phyloP scores from a whole-genome alignment of 345 rosid species.

The Heritiera fomes region DNA sequence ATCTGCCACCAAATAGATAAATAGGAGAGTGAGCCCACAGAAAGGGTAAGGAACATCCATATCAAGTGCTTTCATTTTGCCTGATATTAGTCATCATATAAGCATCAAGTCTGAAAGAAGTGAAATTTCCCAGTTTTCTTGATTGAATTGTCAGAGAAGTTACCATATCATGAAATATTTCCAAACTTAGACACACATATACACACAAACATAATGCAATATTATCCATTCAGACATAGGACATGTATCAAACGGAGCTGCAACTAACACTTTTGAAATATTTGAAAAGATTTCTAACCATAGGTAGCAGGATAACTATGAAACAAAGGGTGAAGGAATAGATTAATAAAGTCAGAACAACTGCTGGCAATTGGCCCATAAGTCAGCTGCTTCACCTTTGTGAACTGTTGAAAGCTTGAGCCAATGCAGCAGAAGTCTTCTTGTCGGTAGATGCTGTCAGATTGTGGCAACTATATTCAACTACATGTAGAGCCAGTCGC shows the following conservation, averaged over 20 bases:
- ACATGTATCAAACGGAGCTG: neutral
- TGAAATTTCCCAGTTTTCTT: neutral
- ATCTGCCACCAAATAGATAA: constrained; percentile 49
- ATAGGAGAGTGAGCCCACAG: constrained; percentile 22
- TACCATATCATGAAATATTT: constrained; percentile 1
- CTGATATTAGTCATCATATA: constrained; percentile 8
- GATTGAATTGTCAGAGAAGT: neutral
- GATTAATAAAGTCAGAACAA: constrained; percentile 14
- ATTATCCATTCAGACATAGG: neutral
- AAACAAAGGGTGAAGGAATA: constrained; percentile 1
- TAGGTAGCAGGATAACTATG: neutral
- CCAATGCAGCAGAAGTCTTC: constrained; percentile 68
- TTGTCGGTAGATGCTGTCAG: constrained; percentile 73
- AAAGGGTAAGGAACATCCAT: constrained; percentile 13
- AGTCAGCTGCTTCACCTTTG: constrained; percentile 61
- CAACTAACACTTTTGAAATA: neutral
- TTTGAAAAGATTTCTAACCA: neutral
- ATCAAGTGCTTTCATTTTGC: constrained; percentile 4
- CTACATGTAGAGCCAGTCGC: constrained; percentile 81
- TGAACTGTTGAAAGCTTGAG: constrained; percentile 81
- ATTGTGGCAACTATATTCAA: constrained; percentile 89
- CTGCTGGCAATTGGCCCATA: neutral
- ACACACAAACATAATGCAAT: neutral
- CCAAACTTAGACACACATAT: neutral
- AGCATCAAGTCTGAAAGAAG: neutral